These are phyloP conservation scores for Isoetes engelmannii DNA, from an alignment of 83 land plant genomes.

Conservation along the genomic window DNA sequence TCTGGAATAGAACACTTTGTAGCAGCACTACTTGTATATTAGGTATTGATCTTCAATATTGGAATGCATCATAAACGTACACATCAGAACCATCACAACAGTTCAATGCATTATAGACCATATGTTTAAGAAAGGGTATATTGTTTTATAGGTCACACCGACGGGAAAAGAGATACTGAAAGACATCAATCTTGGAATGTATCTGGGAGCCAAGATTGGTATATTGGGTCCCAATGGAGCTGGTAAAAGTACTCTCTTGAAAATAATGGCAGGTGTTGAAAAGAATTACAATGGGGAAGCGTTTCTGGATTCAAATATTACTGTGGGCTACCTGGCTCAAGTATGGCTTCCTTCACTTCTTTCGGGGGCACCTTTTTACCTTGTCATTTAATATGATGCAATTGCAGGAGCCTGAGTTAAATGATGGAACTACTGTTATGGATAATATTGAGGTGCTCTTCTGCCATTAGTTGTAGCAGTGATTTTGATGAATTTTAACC, in stretches of 20 bases:
- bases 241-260: slow-evolving; percentile 24
- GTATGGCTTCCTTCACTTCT: slow-evolving; percentile 6
- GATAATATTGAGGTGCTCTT: slow-evolving; percentile 28
- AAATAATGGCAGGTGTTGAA: slow-evolving; percentile 32
- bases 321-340: slow-evolving; percentile 28
- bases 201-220: slow-evolving; percentile 30
- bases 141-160: slow-evolving; percentile 19
- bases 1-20: not conserved
- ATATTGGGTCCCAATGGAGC: slow-evolving; percentile 31
- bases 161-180: slow-evolving; percentile 29
- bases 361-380: not conserved
- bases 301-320: slow-evolving; percentile 19
- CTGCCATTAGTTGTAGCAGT: not conserved
- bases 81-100: too few species aligned
- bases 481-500: not conserved
- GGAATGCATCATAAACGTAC: too few species aligned
- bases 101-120: not conserved
- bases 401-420: slow-evolving; percentile 28
- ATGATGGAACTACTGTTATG: slow-evolving; percentile 30
- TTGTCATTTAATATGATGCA: not conserved
- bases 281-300: slow-evolving; percentile 23
- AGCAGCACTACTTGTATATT: too few species aligned
- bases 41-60: too few species aligned
- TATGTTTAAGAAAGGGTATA: too few species aligned
- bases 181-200: slow-evolving; percentile 27